Evolutionary conservation across 2,329 filamentous ascomycete genomes (phyloP).

Genomic region (Pezicula carpinea): DNA sequence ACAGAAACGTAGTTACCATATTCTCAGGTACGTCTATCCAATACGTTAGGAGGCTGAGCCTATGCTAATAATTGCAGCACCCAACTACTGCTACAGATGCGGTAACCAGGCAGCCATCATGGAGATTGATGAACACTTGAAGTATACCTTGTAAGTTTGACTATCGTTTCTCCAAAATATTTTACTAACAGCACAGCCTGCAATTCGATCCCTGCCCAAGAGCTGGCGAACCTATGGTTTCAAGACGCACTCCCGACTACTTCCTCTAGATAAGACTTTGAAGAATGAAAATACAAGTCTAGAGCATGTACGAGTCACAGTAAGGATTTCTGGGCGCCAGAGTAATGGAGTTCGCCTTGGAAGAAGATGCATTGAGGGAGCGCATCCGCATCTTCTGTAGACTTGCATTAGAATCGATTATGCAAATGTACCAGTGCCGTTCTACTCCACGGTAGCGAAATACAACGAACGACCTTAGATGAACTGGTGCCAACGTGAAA

Average conservation of each 20-base stretch:
- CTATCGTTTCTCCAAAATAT: background rate
- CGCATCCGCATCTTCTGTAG: conserved; percentile 20
- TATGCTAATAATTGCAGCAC: conserved; percentile 46
- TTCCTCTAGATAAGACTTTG: conserved; percentile 67
- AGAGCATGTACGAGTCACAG: conserved; percentile 12
- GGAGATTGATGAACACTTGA: conserved; percentile 99
- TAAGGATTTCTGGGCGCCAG: conserved; percentile 8
- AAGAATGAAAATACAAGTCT: background rate
- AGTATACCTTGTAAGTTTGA: conserved; percentile 94
- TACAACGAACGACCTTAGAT: too few relatives aligned
- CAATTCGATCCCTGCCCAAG: conserved; percentile 98
- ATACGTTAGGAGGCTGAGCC: background rate
- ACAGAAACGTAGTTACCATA: conserved; percentile 96
- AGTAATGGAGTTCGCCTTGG: conserved; percentile 9
- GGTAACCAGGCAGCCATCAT: conserved; percentile 99
- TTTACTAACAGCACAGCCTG: conserved; percentile 58
- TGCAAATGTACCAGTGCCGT: conserved; percentile 22
- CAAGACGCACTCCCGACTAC: conserved; percentile 94
- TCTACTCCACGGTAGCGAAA: too few relatives aligned
- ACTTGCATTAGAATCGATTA: conserved; percentile 26
- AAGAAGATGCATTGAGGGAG: conserved; percentile 7
- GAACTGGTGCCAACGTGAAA: too few relatives aligned
- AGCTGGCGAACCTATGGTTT: conserved; percentile 98
- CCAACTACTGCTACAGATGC: conserved; percentile 97
- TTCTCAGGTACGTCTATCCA: conserved; percentile 69